These are phyloP conservation scores for Fusarium xylarioides DNA, from an alignment of 2,329 filamentous ascomycete genomes.

Conservation along the genomic window DNA sequence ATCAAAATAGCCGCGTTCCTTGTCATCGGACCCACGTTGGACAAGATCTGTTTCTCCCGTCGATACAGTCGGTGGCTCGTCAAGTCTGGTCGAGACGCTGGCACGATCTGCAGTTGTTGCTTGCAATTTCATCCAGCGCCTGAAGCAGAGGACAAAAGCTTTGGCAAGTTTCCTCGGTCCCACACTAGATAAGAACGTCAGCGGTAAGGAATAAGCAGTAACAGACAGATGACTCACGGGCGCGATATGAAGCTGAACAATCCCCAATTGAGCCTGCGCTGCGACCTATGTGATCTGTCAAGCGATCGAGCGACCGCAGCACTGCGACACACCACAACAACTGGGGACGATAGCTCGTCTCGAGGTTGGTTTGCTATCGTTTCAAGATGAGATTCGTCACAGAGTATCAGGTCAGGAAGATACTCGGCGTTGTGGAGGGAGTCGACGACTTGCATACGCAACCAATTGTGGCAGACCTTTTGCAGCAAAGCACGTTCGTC, in stretches of 20 bases:
- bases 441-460: slow-evolving; percentile 28
- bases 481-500: slow-evolving; percentile 5
- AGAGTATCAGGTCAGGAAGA: slow-evolving; percentile 44
- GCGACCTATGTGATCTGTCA: slow-evolving; percentile 31
- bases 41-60: not conserved
- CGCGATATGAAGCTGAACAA: slow-evolving; percentile 50
- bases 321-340: slow-evolving; percentile 48
- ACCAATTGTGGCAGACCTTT: slow-evolving; percentile 12
- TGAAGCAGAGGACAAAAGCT: slow-evolving; percentile 42
- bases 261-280: slow-evolving; percentile 21
- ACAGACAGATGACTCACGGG: slow-evolving; percentile 42
- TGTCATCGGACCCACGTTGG: not conserved
- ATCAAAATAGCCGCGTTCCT: not conserved
- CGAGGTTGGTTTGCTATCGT: not conserved
- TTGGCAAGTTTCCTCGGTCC: slow-evolving; percentile 52
- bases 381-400: slow-evolving; percentile 14
- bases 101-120: slow-evolving; percentile 5
- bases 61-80: not conserved
- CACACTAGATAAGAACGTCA: slow-evolving; percentile 37
- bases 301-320: slow-evolving; percentile 42
- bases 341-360: slow-evolving; percentile 28
- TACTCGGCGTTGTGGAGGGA: not conserved
- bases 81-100: slow-evolving; percentile 19
- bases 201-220: not conserved
- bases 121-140: slow-evolving; percentile 40